These are phyloP conservation scores for Artemisia argyi DNA, from an alignment of 129 eudicot species.

Conservation along the genomic window DNA sequence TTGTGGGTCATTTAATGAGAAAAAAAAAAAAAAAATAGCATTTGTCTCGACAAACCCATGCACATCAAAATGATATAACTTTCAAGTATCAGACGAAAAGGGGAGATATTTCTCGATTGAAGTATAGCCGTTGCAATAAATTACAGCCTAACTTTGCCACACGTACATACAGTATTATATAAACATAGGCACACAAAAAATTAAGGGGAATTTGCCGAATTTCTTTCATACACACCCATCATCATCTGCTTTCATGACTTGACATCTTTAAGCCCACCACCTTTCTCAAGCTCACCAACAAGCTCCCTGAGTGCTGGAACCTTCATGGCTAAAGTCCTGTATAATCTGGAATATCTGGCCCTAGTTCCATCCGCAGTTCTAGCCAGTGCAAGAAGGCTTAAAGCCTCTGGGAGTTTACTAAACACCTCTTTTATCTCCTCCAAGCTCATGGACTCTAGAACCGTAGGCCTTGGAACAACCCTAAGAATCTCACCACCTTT, in stretches of 20 bases:
- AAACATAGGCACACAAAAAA: slow-evolving; percentile 21
- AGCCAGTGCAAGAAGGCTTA: slow-evolving; percentile 83
- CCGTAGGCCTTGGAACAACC: slow-evolving; percentile 88
- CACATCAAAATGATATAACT: slow-evolving; percentile 18
- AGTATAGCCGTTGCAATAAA: slow-evolving; percentile 21
- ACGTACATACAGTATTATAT: slow-evolving; percentile 28
- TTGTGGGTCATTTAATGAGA: too few relatives aligned
- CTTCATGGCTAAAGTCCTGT: slow-evolving; percentile 95
- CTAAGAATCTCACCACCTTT: slow-evolving; percentile 90
- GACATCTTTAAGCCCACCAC: slow-evolving; percentile 84
- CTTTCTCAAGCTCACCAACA: slow-evolving; percentile 95
- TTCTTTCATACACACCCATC: slow-evolving; percentile 5
- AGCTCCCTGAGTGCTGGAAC: slow-evolving; percentile 94
- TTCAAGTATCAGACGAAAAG: neutral
- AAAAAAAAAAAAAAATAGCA: too few relatives aligned
- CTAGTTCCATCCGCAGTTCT: slow-evolving; percentile 92
- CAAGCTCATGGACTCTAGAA: slow-evolving; percentile 75
- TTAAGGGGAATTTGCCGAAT: neutral
- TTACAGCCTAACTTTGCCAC: slow-evolving; percentile 31
- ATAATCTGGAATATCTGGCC: slow-evolving; percentile 89
- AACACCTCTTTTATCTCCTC: slow-evolving; percentile 85
- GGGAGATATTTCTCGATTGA: slow-evolving; percentile 6
- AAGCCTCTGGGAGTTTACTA: slow-evolving; percentile 78
- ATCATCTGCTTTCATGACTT: slow-evolving; percentile 38
- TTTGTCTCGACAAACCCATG: too few relatives aligned